phyloP scores from a whole-genome alignment of 2,329 filamentous ascomycete genomes.

The Sclerotinia trifoliorum region DNA sequence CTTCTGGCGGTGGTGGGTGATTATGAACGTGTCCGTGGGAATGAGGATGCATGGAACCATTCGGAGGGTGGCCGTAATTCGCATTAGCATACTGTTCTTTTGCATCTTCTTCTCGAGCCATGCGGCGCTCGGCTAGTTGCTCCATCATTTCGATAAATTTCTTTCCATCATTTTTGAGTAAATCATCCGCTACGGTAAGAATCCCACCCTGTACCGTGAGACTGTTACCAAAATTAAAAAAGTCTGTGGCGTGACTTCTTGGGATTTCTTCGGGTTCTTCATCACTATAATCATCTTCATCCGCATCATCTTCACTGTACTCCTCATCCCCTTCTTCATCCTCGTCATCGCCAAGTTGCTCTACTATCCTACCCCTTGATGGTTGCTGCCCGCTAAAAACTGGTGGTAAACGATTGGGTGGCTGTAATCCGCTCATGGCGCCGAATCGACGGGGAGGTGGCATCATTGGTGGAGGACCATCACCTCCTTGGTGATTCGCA shows the following conservation, averaged over 20 bases:
- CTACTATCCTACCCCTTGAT: conserved; percentile 71
- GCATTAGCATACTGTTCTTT: conserved; percentile 61
- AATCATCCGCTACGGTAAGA: conserved; percentile 95
- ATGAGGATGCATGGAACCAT: conserved; percentile 51
- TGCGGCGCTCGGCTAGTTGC: conserved; percentile 91
- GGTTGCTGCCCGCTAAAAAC: conserved; percentile 65
- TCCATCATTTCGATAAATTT: conserved; percentile 99
- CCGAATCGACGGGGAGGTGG: conserved; percentile 64
- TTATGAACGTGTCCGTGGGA: conserved; percentile 50
- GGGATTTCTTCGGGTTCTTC: conserved; percentile 64
- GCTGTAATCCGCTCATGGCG: conserved; percentile 53
- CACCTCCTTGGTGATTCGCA: conserved; percentile 77
- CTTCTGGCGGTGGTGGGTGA: conserved; percentile 70
- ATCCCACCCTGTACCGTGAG: conserved; percentile 96
- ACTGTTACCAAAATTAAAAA: conserved; percentile 97
- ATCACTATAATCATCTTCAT: conserved; percentile 68
- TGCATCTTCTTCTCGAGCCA: conserved; percentile 94
- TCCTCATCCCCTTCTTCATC: conserved; percentile 48
- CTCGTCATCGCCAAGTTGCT: conserved; percentile 53
- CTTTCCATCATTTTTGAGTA: conserved; percentile 97
- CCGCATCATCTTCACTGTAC: conserved; percentile 49
- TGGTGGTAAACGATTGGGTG: conserved; percentile 56
- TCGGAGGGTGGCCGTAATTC: conserved; percentile 54
- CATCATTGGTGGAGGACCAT: conserved; percentile 67
- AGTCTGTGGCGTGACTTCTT: conserved; percentile 72